Evolutionary conservation across 1,284 basidiomycete genomes (phyloP), one percentile per base, ranked within the genome.

Genomic region (Bjerkandera adusta): DNA sequence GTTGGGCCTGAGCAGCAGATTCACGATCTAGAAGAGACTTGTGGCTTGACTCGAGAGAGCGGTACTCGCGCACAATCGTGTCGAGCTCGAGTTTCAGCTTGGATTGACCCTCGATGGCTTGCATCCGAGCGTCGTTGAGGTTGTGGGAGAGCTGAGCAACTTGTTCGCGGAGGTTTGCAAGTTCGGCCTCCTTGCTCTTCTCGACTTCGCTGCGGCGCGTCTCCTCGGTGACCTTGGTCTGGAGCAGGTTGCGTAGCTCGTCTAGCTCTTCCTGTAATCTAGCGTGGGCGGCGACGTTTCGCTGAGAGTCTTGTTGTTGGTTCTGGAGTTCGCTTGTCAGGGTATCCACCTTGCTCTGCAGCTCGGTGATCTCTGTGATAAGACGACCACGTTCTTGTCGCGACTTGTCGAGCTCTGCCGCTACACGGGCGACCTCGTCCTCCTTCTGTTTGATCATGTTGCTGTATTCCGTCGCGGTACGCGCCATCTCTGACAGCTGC

Each of bases 171-270:
- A 97, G 71, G 22, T 81, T 75, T 1, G 69, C 65, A 15, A 97
- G 78, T 64, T 98, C 95, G 36, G 83, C 77, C 56, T 96, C 93
- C 60, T 87, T 90, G 68, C 89, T 89, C 64, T 86, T 87, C 65
- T 93, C 91, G 1, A 83, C 89, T 63, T 97, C 91, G 40, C 77
- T 80, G 20, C 89, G 81, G 47, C 87, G 85, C 26, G 81, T 85
- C 59, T 94, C 93, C 62, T 97, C 94, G 16, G 83, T 87, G 1
- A 84, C 81, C 67, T 94, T 96, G 4, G 89, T 87, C 44, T 86
- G 84, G 72, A 97, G 82, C 15, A 91, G 67, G 16, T 77, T 71
- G 5, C 94, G 83, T 4, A 96, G 73, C 55, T 92, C 90, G 59
- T 97, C 95, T 11, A 97, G 73, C 64, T 97, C 92, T 37, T 73